Evolutionary conservation across 148 eudicot species (phyloP).

Genomic region (Polygonum maritimum): DNA sequence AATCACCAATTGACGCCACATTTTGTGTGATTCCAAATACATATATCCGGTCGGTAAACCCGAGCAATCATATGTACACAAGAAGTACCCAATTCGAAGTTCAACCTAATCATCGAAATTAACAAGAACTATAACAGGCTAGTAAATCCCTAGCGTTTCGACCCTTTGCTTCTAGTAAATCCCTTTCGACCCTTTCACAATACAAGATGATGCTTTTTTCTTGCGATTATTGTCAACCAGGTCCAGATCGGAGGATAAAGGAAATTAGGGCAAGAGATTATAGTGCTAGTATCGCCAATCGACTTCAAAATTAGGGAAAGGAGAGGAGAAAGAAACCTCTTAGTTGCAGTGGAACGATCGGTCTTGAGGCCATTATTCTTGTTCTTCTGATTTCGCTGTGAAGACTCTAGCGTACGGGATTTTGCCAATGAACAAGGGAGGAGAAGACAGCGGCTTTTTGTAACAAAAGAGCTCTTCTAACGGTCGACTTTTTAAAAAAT

Average conservation of each 20-base stretch:
- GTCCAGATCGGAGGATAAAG: not conserved
- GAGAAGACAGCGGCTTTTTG: not conserved
- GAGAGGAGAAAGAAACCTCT: slow-evolving; percentile 21
- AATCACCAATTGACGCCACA: not conserved
- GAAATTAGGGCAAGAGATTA: not conserved
- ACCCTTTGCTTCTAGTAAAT: not conserved
- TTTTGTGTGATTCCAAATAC: not conserved
- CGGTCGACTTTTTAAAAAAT: slow-evolving; percentile 8
- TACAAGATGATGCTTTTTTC: not conserved
- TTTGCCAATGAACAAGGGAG: not conserved
- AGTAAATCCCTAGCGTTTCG: not conserved
- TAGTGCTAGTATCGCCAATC: not conserved
- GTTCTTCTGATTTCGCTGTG: not conserved
- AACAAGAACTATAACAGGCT: not conserved
- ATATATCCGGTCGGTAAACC: too few relatives aligned
- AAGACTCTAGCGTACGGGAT: not conserved
- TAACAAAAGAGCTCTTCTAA: not conserved
- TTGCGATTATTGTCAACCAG: not conserved
- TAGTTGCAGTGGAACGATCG: slow-evolving; percentile 28
- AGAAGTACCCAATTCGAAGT: not conserved
- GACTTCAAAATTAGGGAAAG: not conserved
- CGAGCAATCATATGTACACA: not conserved
- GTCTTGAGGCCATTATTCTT: slow-evolving; percentile 41
- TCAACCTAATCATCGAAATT: not conserved
- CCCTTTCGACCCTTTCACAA: not conserved